Percentiles rank a stretch among this genome's conserved stretches.
phyloP scores from a whole-genome alignment of 129 eudicot genomes.

The Centella asiatica region DNA sequence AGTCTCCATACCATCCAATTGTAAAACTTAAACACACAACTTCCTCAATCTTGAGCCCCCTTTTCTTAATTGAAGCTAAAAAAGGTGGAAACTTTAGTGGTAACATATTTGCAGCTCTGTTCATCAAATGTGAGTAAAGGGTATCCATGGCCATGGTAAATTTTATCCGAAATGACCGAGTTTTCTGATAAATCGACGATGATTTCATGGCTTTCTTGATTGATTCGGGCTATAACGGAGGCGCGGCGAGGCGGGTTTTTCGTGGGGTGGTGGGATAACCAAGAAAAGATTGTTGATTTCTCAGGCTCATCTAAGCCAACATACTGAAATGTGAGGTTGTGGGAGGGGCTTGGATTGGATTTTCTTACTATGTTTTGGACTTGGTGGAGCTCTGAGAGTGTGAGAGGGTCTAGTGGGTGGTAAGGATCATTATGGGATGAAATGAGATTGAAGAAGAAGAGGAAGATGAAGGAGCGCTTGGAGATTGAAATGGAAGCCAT shows the following conservation, averaged over 20 bases:
- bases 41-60: constrained; percentile 32
- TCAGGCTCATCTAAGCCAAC: constrained; percentile 42
- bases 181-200: constrained; percentile 13
- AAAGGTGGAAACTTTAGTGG: constrained; percentile 23
- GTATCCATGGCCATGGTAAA: constrained; percentile 24
- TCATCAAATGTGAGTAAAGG: constrained; percentile 23
- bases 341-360: not conserved
- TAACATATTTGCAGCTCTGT: constrained; percentile 19
- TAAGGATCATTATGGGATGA: not conserved
- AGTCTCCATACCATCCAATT: constrained; percentile 40
- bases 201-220: constrained; percentile 24
- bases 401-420: constrained; percentile 37
- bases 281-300: constrained; percentile 16
- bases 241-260: constrained; percentile 19
- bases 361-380: constrained; percentile 18
- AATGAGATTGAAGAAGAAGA: not conserved
- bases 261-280: constrained; percentile 6
- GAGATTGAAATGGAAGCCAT: constrained; percentile 2
- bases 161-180: constrained; percentile 12
- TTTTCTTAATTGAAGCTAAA: constrained; percentile 21
- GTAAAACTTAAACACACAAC: constrained; percentile 18
- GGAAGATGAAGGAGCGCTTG: constrained; percentile 4
- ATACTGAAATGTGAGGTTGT: constrained; percentile 19
- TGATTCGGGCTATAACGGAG: constrained; percentile 16
- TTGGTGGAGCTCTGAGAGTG: constrained; percentile 27